phyloP scores from a whole-genome alignment of 768 basidiomycete species.

The Arthromyces matolae region DNA sequence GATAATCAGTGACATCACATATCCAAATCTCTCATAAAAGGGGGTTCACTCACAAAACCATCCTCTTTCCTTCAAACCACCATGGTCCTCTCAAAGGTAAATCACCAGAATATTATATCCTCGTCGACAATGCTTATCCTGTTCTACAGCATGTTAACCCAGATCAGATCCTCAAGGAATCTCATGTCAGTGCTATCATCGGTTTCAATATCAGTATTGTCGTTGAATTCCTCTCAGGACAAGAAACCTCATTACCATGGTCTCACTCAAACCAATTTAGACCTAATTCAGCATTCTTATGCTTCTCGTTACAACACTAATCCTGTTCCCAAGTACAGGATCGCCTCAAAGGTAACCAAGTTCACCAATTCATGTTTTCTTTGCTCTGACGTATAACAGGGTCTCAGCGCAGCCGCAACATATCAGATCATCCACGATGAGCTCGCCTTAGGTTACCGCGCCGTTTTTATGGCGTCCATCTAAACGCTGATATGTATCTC shows the following conservation, averaged over 20 bases:
- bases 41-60: too few relatives aligned
- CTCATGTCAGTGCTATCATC: slow-evolving; percentile 35
- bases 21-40: background rate
- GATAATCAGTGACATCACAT: slow-evolving; percentile 7
- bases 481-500: slow-evolving; percentile 6
- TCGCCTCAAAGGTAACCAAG: slow-evolving; percentile 47
- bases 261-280: slow-evolving; percentile 31
- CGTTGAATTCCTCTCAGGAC: slow-evolving; percentile 32
- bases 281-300: slow-evolving; percentile 42
- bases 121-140: background rate
- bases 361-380: background rate
- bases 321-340: slow-evolving; percentile 66
- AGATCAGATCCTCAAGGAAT: slow-evolving; percentile 56
- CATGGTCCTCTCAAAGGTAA: slow-evolving; percentile 64
- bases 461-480: background rate
- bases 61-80: slow-evolving; percentile 9
- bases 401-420: slow-evolving; percentile 51
- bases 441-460: slow-evolving; percentile 49
- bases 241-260: slow-evolving; percentile 36
- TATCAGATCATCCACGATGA: slow-evolving; percentile 60
- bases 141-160: slow-evolving; percentile 59
- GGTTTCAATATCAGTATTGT: background rate
- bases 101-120: background rate
- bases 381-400: slow-evolving; percentile 32
- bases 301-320: slow-evolving; percentile 62